Conservation (phyloP, 129 eudicot genomes). For the Deinandra increscens region DNA sequence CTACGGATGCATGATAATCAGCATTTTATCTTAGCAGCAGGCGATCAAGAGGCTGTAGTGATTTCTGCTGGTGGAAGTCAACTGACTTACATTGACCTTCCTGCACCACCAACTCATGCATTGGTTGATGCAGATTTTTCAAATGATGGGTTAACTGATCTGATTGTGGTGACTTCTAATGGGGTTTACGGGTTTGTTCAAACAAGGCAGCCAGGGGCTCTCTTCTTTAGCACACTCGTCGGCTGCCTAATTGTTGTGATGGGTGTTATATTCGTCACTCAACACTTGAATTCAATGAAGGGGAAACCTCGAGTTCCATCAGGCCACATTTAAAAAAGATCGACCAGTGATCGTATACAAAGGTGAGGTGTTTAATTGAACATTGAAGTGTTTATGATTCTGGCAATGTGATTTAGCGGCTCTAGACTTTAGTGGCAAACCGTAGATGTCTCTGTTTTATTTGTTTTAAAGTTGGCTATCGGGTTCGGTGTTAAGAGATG, state of each 20-base stretch:
- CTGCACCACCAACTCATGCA: slow-evolving; percentile 89
- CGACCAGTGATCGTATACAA: slow-evolving; percentile 7
- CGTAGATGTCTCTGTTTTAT: background rate
- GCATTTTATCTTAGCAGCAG: slow-evolving; percentile 72
- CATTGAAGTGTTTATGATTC: background rate
- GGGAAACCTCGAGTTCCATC: slow-evolving; percentile 74
- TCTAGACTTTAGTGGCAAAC: background rate
- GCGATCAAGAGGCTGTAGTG: slow-evolving; percentile 84
- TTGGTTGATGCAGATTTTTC: slow-evolving; percentile 80
- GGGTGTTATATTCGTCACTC: slow-evolving; percentile 89
- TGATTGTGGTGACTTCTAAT: slow-evolving; percentile 75
- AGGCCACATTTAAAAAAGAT: slow-evolving; percentile 35
- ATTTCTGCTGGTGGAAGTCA: slow-evolving; percentile 81
- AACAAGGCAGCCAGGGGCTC: slow-evolving; percentile 97
- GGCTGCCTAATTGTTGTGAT: slow-evolving; percentile 90
- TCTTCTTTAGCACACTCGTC: slow-evolving; percentile 93
- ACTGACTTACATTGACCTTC: slow-evolving; percentile 62
- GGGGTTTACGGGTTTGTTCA: slow-evolving; percentile 98
- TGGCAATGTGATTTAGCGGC: background rate
- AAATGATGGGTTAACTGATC: slow-evolving; percentile 85
- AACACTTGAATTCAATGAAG: slow-evolving; percentile 72
- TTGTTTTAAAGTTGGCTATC: slow-evolving; percentile 13
- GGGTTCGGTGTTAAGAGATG: background rate
- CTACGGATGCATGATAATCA: slow-evolving; percentile 73
- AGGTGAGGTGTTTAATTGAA: background rate